These are phyloP conservation scores for Moesziomyces aphidis DNA, from an alignment of 1,284 basidiomycete genomes.

Conservation along the genomic window DNA sequence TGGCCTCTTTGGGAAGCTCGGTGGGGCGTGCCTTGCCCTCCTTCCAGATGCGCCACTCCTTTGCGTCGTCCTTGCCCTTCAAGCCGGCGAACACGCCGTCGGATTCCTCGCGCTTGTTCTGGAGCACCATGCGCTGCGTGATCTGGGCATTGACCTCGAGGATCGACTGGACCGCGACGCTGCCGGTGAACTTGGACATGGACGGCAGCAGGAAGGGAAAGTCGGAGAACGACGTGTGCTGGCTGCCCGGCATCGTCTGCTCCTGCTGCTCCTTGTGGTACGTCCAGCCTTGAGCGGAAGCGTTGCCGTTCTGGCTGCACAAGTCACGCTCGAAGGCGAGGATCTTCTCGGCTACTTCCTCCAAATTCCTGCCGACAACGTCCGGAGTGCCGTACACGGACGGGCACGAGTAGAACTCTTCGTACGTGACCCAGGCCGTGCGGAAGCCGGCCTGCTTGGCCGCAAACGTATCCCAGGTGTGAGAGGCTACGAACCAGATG, in stretches of 20 bases:
- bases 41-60: slow-evolving; percentile 41
- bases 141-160: slow-evolving; percentile 32
- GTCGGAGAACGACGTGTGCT: slow-evolving; percentile 58
- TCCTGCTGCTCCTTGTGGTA: slow-evolving; percentile 27
- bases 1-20: slow-evolving; percentile 5
- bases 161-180: slow-evolving; percentile 20
- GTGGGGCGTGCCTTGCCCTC: slow-evolving; percentile 26
- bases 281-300: slow-evolving; percentile 21
- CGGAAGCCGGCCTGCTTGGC: slow-evolving; percentile 52
- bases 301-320: not conserved
- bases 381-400: slow-evolving; percentile 56
- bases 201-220: slow-evolving; percentile 56
- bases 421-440: slow-evolving; percentile 60
- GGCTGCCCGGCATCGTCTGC: slow-evolving; percentile 21
- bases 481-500: slow-evolving; percentile 60
- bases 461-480: slow-evolving; percentile 50
- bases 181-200: slow-evolving; percentile 44
- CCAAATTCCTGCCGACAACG: slow-evolving; percentile 48
- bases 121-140: slow-evolving; percentile 22
- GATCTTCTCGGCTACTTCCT: slow-evolving; percentile 51
- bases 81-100: slow-evolving; percentile 37
- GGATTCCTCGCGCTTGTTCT: slow-evolving; percentile 26
- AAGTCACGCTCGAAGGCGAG: slow-evolving; percentile 45
- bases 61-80: slow-evolving; percentile 18
- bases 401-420: slow-evolving; percentile 50